A percentile compares a stretch with the other conserved stretches of the same genome.
phyloP scores from a whole-genome alignment of 805 yeast genomes.

The Sungouiella thailandica region DNA sequence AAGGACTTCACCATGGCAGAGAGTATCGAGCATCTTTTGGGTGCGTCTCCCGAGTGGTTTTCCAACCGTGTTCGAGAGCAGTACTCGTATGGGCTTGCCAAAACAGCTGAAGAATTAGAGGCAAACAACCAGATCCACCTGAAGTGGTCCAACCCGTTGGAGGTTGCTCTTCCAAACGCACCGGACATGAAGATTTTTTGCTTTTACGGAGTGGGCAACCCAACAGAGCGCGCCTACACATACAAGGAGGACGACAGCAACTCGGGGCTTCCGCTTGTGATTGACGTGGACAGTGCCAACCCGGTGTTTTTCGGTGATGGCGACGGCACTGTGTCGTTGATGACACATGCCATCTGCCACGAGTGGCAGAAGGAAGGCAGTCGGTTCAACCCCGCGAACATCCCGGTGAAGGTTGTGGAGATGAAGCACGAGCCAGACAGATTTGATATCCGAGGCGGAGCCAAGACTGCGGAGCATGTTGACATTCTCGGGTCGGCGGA shows the following conservation, averaged over 20 bases:
- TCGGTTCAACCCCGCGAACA: slow-evolving; percentile 74
- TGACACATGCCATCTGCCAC: slow-evolving; percentile 88
- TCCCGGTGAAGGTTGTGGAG: slow-evolving; percentile 77
- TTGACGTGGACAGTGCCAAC: slow-evolving; percentile 55
- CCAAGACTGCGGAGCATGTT: slow-evolving; percentile 96
- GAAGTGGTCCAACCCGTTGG: slow-evolving; percentile 94
- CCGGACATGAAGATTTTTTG: slow-evolving; percentile 87
- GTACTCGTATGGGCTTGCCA: slow-evolving; percentile 77
- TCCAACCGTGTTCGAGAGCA: slow-evolving; percentile 56
- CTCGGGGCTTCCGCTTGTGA: slow-evolving; percentile 58
- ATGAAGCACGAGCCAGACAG: slow-evolving; percentile 90
- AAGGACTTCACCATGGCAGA: slow-evolving; percentile 60
- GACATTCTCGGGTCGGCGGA: slow-evolving; percentile 93
- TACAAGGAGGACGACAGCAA: slow-evolving; percentile 61
- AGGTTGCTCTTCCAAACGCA: slow-evolving; percentile 86
- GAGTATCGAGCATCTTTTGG: slow-evolving; percentile 61
- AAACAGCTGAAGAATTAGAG: slow-evolving; percentile 50
- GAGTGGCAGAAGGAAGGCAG: slow-evolving; percentile 70
- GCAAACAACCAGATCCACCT: slow-evolving; percentile 64
- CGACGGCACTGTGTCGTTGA: slow-evolving; percentile 88
- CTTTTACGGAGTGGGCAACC: slow-evolving; percentile 94
- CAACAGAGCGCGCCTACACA: slow-evolving; percentile 89
- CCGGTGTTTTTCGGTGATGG: slow-evolving; percentile 87
- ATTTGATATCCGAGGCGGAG: slow-evolving; percentile 95
- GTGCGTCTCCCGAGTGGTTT: slow-evolving; percentile 76